Base-by-base conservation (phyloP, 441 rosid species). In the Manihot esculenta region DNA sequence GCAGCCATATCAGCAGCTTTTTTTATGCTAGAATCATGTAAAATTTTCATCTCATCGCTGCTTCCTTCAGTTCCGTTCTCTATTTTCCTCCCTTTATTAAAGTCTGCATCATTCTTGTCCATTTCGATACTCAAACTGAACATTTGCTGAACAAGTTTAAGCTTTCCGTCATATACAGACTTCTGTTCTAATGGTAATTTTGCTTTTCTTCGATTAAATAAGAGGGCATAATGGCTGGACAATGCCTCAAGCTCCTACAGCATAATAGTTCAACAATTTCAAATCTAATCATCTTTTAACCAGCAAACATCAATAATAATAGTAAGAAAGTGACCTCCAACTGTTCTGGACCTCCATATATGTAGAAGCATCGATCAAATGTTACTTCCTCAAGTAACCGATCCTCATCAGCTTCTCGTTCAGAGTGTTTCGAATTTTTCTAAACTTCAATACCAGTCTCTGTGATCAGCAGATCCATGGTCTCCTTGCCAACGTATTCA, bases 1-100 rank as follows among this genome's bases (percentile, higher is more conserved):
- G 91, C 85, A 77, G 97, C 99, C 98, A 92, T 87, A 81, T 92
- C 93, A 81, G 98, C 98, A 83, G 99, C 97, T 85, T 91, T 86
- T 84, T 84, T 84, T 81, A 93, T 83, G 75, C 99, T 93, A 3
- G 93, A 78, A 78, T 93, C 91, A 69, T 88, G 88, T 58, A 91
- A 78, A 66, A 33, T 84, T 83, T 91, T 93, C 84, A 93, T 85
- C 81, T 95, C 99, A 59, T 86, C 86, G 41, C 78, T 84, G 80
- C 76, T 76, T 73, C 83, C 93, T 70, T 86, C 93, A 47, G 84
- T 78, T 80, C 75, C 80, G 57, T 80, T 82, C 81, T 91, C 91
- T 69, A 85, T 83, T 78, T 88, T 84, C 87, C 93, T 95, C 72
- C 99, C 99, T 85, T 89, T 93, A 74, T 82, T 87, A 48, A 77